Percentiles rank a stretch among this genome's conserved stretches.
Conservation (phyloP, 163 green algal genomes). For the Prototheca stagnorum region DNA sequence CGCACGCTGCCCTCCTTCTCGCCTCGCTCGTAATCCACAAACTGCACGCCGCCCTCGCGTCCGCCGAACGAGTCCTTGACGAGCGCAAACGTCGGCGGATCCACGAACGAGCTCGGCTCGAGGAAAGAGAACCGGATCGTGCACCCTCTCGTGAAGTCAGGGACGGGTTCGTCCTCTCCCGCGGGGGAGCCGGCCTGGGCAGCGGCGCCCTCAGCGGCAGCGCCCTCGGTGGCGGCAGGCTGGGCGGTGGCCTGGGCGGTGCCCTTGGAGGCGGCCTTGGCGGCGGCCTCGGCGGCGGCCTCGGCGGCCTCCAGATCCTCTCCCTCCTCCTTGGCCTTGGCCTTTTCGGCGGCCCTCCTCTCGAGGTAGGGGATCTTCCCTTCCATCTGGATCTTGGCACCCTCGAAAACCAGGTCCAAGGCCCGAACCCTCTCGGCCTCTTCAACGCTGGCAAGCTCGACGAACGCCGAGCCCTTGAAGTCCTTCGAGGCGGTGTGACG, state of each 20-base stretch:
- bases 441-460: constrained; percentile 55
- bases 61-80: constrained; percentile 25
- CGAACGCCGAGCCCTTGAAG: constrained; percentile 70
- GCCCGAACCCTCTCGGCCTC: constrained; percentile 37
- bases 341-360: constrained; percentile 17
- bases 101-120: background rate
- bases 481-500: constrained; percentile 56
- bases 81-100: constrained; percentile 13
- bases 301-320: background rate
- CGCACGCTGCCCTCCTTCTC: constrained; percentile 28
- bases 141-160: constrained; percentile 8
- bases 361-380: constrained; percentile 42
- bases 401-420: constrained; percentile 41
- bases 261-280: background rate
- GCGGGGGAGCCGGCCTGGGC: background rate
- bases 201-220: background rate
- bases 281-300: background rate
- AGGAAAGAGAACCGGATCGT: constrained; percentile 15
- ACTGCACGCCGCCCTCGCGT: constrained; percentile 12
- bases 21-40: constrained; percentile 14
- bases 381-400: constrained; percentile 42
- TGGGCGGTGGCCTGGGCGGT: background rate
- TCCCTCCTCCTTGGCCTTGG: constrained; percentile 11
- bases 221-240: constrained; percentile 9
- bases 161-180: background rate